Percentiles rank a stretch among this genome's conserved stretches.
Conservation (phyloP, 139 green algal species). For the Pleodorina starrii region DNA sequence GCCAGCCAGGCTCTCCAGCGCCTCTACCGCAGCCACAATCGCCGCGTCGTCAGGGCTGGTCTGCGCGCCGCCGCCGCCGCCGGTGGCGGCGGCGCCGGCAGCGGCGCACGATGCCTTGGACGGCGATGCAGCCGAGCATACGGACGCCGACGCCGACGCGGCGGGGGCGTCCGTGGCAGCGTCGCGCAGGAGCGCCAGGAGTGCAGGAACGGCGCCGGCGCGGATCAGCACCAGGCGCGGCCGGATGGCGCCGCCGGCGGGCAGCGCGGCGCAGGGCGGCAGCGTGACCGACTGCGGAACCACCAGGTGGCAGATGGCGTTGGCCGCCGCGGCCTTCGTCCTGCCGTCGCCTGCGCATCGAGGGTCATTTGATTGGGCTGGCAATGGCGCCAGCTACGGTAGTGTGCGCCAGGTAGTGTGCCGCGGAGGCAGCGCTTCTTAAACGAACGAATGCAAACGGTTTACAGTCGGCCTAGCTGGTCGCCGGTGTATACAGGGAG, state of each 20-base stretch:
- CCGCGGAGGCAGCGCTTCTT: too few relatives aligned
- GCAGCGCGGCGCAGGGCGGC: not conserved
- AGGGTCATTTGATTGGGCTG: too few relatives aligned
- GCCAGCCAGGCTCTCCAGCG: slow-evolving; percentile 16
- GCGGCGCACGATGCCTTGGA: not conserved
- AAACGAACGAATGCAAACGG: too few relatives aligned
- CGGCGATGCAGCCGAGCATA: not conserved
- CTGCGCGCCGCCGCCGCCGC: not conserved
- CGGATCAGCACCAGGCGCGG: slow-evolving; percentile 1
- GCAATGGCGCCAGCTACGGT: too few relatives aligned
- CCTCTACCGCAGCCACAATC: not conserved
- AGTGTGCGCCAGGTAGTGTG: too few relatives aligned
- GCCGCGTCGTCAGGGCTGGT: not conserved
- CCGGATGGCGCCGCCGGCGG: not conserved
- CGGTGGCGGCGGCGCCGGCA: not conserved
- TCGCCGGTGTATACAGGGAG: too few relatives aligned
- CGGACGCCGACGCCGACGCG: not conserved
- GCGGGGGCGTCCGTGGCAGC: not conserved
- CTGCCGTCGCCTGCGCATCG: slow-evolving; percentile 21
- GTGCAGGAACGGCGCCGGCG: slow-evolving; percentile 1
- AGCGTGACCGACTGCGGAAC: not conserved
- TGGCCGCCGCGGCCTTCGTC: slow-evolving; percentile 2
- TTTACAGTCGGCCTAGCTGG: too few relatives aligned
- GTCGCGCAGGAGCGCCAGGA: slow-evolving; percentile 18
- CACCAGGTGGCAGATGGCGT: slow-evolving; percentile 13